phyloP scores from a whole-genome alignment of 1,284 basidiomycete species.

The Naganishia sp. region DNA sequence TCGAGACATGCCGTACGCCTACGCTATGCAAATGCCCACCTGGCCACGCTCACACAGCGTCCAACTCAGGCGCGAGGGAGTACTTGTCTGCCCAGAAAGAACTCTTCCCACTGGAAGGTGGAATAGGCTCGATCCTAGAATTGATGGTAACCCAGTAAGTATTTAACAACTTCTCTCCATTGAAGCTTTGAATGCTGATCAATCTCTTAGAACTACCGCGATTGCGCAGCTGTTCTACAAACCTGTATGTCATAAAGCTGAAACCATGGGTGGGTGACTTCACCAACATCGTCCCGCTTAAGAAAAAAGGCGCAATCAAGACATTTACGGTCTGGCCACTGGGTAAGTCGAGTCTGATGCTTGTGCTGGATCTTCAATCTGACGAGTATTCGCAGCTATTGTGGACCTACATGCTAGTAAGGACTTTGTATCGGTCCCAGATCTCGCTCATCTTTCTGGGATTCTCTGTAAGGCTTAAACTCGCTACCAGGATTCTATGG shows the following conservation, averaged over 20 bases:
- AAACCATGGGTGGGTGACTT: background rate
- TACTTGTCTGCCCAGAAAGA: slow-evolving; percentile 57
- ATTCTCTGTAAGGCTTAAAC: slow-evolving; percentile 19
- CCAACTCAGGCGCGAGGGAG: slow-evolving; percentile 58
- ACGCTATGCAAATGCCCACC: background rate
- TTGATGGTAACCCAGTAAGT: slow-evolving; percentile 58
- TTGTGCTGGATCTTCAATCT: background rate
- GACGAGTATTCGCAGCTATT: background rate
- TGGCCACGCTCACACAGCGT: background rate
- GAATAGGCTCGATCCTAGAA: slow-evolving; percentile 59
- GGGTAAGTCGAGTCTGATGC: slow-evolving; percentile 53
- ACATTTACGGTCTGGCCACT: slow-evolving; percentile 43
- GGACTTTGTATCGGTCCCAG: slow-evolving; percentile 53
- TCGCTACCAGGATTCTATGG: slow-evolving; percentile 32
- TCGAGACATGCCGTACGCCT: slow-evolving; percentile 59
- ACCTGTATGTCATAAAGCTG: slow-evolving; percentile 13
- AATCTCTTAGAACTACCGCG: slow-evolving; percentile 5
- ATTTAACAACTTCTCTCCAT: background rate
- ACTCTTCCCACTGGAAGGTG: slow-evolving; percentile 58
- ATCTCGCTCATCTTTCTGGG: slow-evolving; percentile 39
- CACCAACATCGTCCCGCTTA: background rate
- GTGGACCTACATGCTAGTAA: slow-evolving; percentile 52
- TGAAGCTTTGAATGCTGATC: background rate
- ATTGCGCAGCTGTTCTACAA: slow-evolving; percentile 32
- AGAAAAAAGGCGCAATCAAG: slow-evolving; percentile 57